Percentiles rank a stretch among this genome's conserved stretches.
These are phyloP conservation scores for Syncephalastrum sp. DNA, from an alignment of 371 early-diverging fungal species.

Conservation along the genomic window DNA sequence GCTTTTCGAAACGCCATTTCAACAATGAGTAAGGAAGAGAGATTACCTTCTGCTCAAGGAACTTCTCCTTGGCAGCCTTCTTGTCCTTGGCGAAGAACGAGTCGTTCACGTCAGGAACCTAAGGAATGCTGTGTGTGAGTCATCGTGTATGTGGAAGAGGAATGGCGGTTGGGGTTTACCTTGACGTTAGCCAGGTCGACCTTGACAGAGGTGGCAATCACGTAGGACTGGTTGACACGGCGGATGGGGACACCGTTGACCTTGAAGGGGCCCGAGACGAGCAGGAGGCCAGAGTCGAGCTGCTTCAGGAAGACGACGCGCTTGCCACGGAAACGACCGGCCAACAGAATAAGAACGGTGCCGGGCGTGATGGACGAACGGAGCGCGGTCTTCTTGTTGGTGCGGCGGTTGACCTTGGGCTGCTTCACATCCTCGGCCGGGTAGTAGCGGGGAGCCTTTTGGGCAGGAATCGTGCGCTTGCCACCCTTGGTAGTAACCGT, in stretches of 20 bases:
- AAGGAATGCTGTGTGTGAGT: too few species aligned
- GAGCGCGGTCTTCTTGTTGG: slow-evolving; percentile 67
- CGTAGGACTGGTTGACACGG: slow-evolving; percentile 97
- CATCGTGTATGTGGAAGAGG: not conserved
- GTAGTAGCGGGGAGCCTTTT: slow-evolving; percentile 77
- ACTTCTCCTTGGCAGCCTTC: too few species aligned
- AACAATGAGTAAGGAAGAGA: slow-evolving; percentile 2
- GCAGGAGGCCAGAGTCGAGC: slow-evolving; percentile 87
- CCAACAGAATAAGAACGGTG: slow-evolving; percentile 93
- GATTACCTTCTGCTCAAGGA: slow-evolving; percentile 1
- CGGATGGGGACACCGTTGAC: slow-evolving; percentile 97
- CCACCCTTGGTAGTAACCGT: slow-evolving; percentile 68
- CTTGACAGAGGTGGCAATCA: slow-evolving; percentile 97
- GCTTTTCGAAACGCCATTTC: too few species aligned
- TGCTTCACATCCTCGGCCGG: slow-evolving; percentile 79
- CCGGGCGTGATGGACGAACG: slow-evolving; percentile 94
- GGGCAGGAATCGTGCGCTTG: slow-evolving; percentile 68
- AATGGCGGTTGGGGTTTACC: slow-evolving; percentile 26
- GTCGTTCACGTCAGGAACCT: too few species aligned
- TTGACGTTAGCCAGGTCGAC: slow-evolving; percentile 79
- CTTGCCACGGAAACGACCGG: slow-evolving; percentile 97
- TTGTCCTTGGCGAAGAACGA: too few species aligned
- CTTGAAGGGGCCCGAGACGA: slow-evolving; percentile 96
- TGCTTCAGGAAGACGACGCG: slow-evolving; percentile 98
- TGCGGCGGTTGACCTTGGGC: slow-evolving; percentile 82